A percentile compares a stretch with the other conserved stretches of the same genome.
Evolutionary conservation across 345 rosid genomes (phyloP).

Genomic region (Citrus cavaleriei): DNA sequence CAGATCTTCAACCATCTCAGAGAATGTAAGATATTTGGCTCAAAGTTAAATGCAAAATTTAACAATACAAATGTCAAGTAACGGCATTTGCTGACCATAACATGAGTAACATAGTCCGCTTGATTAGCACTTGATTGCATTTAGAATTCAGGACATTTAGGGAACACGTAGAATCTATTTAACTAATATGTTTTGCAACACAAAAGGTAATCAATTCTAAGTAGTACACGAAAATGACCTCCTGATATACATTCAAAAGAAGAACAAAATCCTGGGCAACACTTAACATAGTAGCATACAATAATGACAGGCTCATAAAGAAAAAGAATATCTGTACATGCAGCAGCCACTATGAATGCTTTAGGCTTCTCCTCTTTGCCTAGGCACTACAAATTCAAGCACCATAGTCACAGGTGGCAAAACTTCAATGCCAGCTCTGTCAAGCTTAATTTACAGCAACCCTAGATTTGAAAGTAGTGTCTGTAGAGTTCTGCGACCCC

Average conservation of each 20-base stretch:
- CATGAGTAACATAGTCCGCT: no score
- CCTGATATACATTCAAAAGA: no score
- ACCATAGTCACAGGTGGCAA: neutral
- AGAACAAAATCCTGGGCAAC: neutral
- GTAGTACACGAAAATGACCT: neutral
- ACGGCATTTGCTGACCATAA: no score
- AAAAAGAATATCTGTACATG: neutral
- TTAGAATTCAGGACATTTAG: neutral
- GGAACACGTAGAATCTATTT: neutral
- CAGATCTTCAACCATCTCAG: no score
- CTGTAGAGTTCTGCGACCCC: slow-evolving; percentile 61
- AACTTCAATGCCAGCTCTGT: neutral
- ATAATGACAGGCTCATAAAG: neutral
- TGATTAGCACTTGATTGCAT: no score
- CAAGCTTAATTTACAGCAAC: slow-evolving; percentile 24
- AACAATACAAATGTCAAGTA: no score
- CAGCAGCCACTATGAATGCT: neutral
- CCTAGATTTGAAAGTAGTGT: slow-evolving; percentile 55
- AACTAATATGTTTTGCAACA: neutral
- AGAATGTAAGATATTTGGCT: no score
- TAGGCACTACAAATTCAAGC: slow-evolving; percentile 4
- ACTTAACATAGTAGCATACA: neutral
- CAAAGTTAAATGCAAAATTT: no score
- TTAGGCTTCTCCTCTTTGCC: neutral
- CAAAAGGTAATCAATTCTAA: neutral